These are phyloP conservation scores for Dicorynia guianensis DNA, from an alignment of 306 rosid species.

Conservation along the genomic window DNA sequence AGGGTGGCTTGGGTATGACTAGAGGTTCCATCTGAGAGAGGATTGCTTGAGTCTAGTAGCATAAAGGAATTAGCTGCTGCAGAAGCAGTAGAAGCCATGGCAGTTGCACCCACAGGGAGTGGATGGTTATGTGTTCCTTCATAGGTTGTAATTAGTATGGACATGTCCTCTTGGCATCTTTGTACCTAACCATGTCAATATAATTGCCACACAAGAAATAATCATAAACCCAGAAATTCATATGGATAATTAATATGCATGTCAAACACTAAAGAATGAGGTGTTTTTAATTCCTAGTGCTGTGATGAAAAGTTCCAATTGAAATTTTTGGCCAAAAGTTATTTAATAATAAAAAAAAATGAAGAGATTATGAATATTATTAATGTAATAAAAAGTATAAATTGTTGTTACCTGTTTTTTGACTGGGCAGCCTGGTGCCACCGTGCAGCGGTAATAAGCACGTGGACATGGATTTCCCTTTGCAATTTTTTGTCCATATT, in stretches of 20 bases:
- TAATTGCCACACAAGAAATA: neutral
- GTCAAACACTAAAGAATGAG: too few relatives aligned
- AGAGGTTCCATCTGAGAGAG: constrained; percentile 39
- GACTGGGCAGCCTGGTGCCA: constrained; percentile 87
- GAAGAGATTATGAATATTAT: too few relatives aligned
- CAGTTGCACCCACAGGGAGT: constrained; percentile 90
- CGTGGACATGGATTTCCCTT: constrained; percentile 98
- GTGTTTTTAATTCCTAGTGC: too few relatives aligned
- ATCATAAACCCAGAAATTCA: neutral
- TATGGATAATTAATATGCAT: neutral
- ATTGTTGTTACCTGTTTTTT: constrained; percentile 75
- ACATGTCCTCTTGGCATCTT: constrained; percentile 95
- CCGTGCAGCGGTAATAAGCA: constrained; percentile 95
- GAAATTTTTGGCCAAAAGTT: too few relatives aligned
- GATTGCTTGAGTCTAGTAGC: constrained; percentile 56
- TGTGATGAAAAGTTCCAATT: too few relatives aligned
- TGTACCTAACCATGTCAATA: constrained; percentile 64
- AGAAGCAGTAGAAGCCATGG: constrained; percentile 64
- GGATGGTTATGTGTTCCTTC: constrained; percentile 99
- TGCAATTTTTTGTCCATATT: constrained; percentile 95
- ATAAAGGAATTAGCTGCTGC: constrained; percentile 60
- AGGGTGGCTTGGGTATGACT: constrained; percentile 48
- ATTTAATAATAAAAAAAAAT: too few relatives aligned
- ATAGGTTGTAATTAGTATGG: constrained; percentile 90
- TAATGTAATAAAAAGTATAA: neutral